Percentiles rank a stretch among this genome's conserved stretches.
Evolutionary conservation across 371 early-diverging fungal genomes (phyloP).

Genomic region (Haplosporangium sp.): DNA sequence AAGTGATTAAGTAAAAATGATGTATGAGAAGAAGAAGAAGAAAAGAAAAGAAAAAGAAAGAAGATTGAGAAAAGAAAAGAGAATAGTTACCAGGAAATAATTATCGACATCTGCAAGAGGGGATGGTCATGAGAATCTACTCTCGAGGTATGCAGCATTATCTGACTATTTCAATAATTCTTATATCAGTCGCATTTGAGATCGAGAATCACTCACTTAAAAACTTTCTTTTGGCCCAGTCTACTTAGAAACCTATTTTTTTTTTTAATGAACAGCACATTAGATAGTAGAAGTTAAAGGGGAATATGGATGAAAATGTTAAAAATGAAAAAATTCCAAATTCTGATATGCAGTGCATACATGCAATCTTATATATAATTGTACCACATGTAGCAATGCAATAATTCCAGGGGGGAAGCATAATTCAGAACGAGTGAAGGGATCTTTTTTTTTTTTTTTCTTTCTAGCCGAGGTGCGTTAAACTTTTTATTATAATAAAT

Average conservation of each 20-base stretch:
- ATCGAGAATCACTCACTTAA: neutral
- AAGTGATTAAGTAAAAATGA: neutral
- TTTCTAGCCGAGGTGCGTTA: too few relatives aligned
- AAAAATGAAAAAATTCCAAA: neutral
- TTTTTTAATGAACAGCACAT: too few relatives aligned
- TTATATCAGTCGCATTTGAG: conserved; percentile 5
- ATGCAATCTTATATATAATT: neutral
- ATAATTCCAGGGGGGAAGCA: conserved; percentile 3
- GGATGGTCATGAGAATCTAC: neutral
- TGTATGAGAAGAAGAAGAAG: neutral
- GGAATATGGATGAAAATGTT: too few relatives aligned
- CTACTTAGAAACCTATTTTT: neutral
- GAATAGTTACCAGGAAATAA: neutral
- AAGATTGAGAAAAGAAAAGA: neutral
- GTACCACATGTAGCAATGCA: neutral
- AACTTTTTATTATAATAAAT: too few relatives aligned
- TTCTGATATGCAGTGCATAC: conserved; percentile 1
- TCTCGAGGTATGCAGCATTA: neutral
- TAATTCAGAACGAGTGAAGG: neutral
- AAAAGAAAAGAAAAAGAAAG: neutral
- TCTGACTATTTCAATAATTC: neutral
- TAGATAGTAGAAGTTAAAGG: too few relatives aligned
- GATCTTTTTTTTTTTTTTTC: too few relatives aligned
- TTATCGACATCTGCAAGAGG: neutral
- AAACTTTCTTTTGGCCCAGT: neutral